phyloP scores from a whole-genome alignment of 257 asterid species.

The Jacaranda copaia region DNA sequence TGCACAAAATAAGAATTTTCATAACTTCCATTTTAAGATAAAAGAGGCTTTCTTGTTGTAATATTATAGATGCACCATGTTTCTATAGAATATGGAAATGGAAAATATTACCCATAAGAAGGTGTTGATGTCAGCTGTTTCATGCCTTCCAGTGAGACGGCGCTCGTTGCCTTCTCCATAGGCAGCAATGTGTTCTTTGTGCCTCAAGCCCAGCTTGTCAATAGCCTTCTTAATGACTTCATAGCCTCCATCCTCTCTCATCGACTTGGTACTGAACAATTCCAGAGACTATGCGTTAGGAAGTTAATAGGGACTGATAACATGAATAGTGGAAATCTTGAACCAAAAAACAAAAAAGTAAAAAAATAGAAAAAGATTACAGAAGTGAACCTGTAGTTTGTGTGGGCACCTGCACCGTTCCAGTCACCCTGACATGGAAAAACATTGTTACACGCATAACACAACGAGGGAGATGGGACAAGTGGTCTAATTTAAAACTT shows the following conservation, averaged over 20 bases:
- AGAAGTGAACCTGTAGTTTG: conserved; percentile 59
- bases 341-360: background rate
- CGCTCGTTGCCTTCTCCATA: conserved; percentile 69
- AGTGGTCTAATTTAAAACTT: background rate
- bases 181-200: conserved; percentile 62
- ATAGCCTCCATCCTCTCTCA: conserved; percentile 63
- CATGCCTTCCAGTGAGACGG: conserved; percentile 62
- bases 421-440: conserved; percentile 56
- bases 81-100: background rate
- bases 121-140: conserved; percentile 59
- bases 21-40: too few relatives aligned
- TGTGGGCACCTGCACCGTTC: conserved; percentile 76
- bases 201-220: conserved; percentile 59
- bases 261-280: conserved; percentile 51
- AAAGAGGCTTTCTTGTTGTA: too few relatives aligned
- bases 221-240: conserved; percentile 65
- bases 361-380: background rate
- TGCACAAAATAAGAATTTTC: too few relatives aligned
- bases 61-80: background rate
- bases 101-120: conserved; percentile 57
- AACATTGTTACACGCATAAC: background rate
- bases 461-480: too few relatives aligned
- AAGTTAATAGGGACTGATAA: background rate
- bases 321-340: background rate
- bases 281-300: background rate